These are phyloP conservation scores for Pestalotiopsis sp. DNA, from an alignment of 2,329 filamentous ascomycete genomes.

Conservation along the genomic window DNA sequence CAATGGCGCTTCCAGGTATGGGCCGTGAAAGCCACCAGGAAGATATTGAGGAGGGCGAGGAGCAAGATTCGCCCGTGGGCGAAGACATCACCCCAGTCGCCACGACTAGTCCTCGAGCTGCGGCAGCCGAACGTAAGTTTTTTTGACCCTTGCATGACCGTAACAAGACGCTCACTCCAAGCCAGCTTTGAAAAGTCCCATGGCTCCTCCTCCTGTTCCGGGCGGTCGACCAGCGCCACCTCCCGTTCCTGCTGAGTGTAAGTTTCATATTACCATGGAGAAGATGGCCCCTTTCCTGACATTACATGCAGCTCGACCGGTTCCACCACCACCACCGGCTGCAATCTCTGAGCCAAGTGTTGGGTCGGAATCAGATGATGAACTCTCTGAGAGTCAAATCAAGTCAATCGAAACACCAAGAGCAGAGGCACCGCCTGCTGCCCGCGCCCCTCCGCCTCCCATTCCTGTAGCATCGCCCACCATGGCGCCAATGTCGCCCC, in stretches of 20 bases:
- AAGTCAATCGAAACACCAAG: constrained; percentile 43
- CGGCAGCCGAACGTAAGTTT: constrained; percentile 26
- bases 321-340: constrained; percentile 51
- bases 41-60: constrained; percentile 46
- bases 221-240: constrained; percentile 55
- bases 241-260: constrained; percentile 61
- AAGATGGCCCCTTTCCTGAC: constrained; percentile 22
- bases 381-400: constrained; percentile 61
- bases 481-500: constrained; percentile 43
- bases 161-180: constrained; percentile 18
- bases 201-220: constrained; percentile 46
- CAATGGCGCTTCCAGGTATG: constrained; percentile 74
- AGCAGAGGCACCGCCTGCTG: constrained; percentile 36
- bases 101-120: constrained; percentile 24
- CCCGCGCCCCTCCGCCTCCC: constrained; percentile 41
- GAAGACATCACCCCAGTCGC: constrained; percentile 31
- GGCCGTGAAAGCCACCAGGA: constrained; percentile 53
- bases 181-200: constrained; percentile 18
- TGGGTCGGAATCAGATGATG: constrained; percentile 87
- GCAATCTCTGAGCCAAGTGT: constrained; percentile 65
- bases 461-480: constrained; percentile 44
- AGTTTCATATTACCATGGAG: constrained; percentile 32
- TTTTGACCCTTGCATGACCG: constrained; percentile 14
- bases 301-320: constrained; percentile 51
- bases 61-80: constrained; percentile 41